These are phyloP conservation scores for Coemansia sp. DNA, from an alignment of 192 early-diverging fungal species.

Conservation along the genomic window DNA sequence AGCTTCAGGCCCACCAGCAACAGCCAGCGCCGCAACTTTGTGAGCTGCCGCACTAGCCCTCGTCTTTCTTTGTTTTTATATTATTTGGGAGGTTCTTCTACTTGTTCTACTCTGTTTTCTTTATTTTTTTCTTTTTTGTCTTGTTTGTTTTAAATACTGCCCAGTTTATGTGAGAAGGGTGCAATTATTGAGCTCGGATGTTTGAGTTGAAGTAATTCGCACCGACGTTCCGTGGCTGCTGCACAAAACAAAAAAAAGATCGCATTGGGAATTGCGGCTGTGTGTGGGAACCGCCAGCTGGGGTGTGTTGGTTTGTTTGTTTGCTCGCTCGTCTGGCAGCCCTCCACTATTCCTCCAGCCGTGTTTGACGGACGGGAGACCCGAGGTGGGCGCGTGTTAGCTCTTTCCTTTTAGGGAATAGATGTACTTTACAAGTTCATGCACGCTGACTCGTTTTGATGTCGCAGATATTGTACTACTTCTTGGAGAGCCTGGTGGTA, in stretches of 20 bases:
- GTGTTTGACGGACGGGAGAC: not conserved
- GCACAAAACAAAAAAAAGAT: not conserved
- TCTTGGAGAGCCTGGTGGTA: not conserved
- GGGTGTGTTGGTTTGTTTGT: not conserved
- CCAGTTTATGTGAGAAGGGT: not conserved
- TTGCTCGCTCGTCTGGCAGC: not conserved
- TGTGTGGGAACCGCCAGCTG: slow-evolving; percentile 4
- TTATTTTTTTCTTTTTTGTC: not conserved
- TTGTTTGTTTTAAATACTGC: not conserved
- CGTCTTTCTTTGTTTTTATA: not conserved
- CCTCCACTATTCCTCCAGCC: not conserved
- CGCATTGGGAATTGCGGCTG: slow-evolving; percentile 5
- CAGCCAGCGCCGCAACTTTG: slow-evolving; percentile 51
- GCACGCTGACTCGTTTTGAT: slow-evolving; percentile 3
- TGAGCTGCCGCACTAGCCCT: slow-evolving; percentile 43
- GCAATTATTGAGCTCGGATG: not conserved
- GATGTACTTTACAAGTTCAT: not conserved
- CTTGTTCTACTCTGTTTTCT: slow-evolving; percentile 15
- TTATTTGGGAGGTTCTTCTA: slow-evolving; percentile 6
- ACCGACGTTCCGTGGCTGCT: not conserved
- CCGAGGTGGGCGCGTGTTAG: not conserved
- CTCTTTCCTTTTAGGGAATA: not conserved
- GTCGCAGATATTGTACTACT: slow-evolving; percentile 2
- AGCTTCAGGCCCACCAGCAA: slow-evolving; percentile 45
- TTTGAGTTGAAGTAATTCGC: not conserved